Conservation (phyloP, 192 early-diverging fungal genomes). For the Spinellus fusiger region DNA sequence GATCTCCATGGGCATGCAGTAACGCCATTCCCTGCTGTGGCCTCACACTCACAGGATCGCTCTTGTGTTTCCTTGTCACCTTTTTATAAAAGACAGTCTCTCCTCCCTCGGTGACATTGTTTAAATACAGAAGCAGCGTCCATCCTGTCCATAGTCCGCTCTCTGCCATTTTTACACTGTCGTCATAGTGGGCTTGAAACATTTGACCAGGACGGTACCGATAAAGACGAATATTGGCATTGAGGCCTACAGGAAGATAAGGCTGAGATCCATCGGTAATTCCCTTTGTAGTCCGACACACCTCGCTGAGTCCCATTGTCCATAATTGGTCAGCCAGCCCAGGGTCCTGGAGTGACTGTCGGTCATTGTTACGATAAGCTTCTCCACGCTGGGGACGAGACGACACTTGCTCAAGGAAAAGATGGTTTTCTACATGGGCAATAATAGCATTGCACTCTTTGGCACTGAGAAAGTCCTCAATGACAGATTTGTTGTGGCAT, state of each 20-base stretch:
- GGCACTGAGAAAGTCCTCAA: conserved; percentile 27
- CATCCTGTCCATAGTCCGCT: conserved; percentile 32
- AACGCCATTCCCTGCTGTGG: conserved; percentile 33
- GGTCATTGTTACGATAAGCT: conserved; percentile 38
- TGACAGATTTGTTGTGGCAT: conserved; percentile 30
- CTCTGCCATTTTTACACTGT: conserved; percentile 27
- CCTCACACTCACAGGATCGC: conserved; percentile 18
- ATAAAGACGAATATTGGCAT: conserved; percentile 39
- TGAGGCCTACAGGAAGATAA: conserved; percentile 18
- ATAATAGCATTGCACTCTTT: conserved; percentile 35
- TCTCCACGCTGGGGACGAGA: conserved; percentile 31
- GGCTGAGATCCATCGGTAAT: conserved; percentile 1
- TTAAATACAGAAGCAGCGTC: conserved; percentile 41
- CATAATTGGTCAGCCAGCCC: conserved; percentile 26
- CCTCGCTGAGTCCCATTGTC: conserved; percentile 11
- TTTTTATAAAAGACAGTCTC: conserved; percentile 41
- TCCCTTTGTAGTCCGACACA: background rate
- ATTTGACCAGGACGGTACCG: conserved; percentile 32
- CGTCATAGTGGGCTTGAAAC: conserved; percentile 41
- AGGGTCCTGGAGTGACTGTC: conserved; percentile 24
- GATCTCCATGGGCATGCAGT: conserved; percentile 34
- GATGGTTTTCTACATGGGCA: conserved; percentile 27
- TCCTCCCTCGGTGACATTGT: conserved; percentile 31
- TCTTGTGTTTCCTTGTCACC: conserved; percentile 10
- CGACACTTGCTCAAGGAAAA: conserved; percentile 14